Percentiles rank a stretch among this genome's conserved stretches.
phyloP scores from a whole-genome alignment of 2,329 filamentous ascomycete species.

The Paramyrothecium sp. region DNA sequence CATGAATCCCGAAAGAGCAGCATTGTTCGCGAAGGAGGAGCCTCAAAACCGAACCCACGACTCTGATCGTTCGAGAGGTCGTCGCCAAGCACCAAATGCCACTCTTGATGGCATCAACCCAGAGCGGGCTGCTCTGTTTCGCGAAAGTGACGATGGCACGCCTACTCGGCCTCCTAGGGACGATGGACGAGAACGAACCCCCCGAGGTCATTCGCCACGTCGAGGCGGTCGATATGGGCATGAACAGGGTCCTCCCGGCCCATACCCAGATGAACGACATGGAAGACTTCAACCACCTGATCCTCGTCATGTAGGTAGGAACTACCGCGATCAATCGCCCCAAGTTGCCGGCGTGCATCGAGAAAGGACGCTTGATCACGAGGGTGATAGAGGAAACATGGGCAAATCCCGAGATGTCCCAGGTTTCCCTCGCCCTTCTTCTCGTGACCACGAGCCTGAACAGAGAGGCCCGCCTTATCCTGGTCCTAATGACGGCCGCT shows the following conservation, averaged over 20 bases:
- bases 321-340: conserved; percentile 30
- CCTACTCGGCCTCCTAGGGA: conserved; percentile 40
- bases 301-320: conserved; percentile 25
- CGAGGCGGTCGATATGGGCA: conserved; percentile 29
- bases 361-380: conserved; percentile 39
- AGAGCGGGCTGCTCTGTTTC: conserved; percentile 44
- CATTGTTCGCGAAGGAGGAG: conserved; percentile 40
- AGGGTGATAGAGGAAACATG: conserved; percentile 22
- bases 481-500: conserved; percentile 62
- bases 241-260: conserved; percentile 29
- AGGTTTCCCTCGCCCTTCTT: conserved; percentile 33
- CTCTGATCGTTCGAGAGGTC: conserved; percentile 26
- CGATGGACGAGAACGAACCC: conserved; percentile 40
- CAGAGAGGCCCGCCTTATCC: conserved; percentile 50
- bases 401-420: conserved; percentile 40
- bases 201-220: conserved; percentile 49
- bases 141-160: conserved; percentile 32
- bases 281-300: conserved; percentile 38
- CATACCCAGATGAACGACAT: conserved; percentile 45
- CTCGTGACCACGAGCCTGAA: conserved; percentile 44
- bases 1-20: conserved; percentile 56
- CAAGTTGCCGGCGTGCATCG: conserved; percentile 23
- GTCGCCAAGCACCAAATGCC: conserved; percentile 23
- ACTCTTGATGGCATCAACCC: conserved; percentile 43
- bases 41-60: conserved; percentile 21